Conservation (phyloP, 1,284 basidiomycete genomes). For the Neolentinus lepideus region DNA sequence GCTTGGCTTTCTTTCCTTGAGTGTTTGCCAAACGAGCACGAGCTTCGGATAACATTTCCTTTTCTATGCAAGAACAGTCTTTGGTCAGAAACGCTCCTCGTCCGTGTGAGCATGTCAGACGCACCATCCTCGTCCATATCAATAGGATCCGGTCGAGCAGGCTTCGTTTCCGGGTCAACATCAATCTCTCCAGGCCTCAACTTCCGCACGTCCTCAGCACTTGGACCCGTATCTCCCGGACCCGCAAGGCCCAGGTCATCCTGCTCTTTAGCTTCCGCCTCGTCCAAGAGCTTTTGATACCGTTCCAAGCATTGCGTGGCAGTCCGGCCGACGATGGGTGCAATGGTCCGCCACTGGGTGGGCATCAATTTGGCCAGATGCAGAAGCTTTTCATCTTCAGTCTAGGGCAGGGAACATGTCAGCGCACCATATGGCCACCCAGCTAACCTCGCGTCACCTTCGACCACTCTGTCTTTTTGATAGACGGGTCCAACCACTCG, state of each 20-base stretch:
- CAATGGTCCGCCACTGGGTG: slow-evolving; percentile 99
- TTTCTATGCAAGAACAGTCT: slow-evolving; percentile 52
- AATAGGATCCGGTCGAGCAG: slow-evolving; percentile 96
- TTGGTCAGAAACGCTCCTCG: neutral
- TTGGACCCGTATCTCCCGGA: slow-evolving; percentile 75
- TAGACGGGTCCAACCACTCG: slow-evolving; percentile 99
- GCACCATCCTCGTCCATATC: slow-evolving; percentile 99
- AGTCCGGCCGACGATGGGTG: slow-evolving; percentile 97
- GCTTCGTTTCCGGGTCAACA: slow-evolving; percentile 97
- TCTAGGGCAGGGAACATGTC: slow-evolving; percentile 33
- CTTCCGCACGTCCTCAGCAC: slow-evolving; percentile 85
- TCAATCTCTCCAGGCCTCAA: slow-evolving; percentile 97
- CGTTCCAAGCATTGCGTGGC: slow-evolving; percentile 98
- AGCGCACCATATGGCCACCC: slow-evolving; percentile 3
- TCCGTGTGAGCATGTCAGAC: slow-evolving; percentile 14
- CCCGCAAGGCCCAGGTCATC: slow-evolving; percentile 89
- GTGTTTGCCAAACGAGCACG: slow-evolving; percentile 97
- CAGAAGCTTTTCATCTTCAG: slow-evolving; percentile 96
- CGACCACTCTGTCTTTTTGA: slow-evolving; percentile 99
- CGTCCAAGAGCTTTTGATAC: slow-evolving; percentile 96
- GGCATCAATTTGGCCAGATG: slow-evolving; percentile 99
- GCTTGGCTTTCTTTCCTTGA: slow-evolving; percentile 99
- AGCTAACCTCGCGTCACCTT: slow-evolving; percentile 46
- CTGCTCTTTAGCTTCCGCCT: slow-evolving; percentile 92
- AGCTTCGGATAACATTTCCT: slow-evolving; percentile 99